Conservation (phyloP, 345 rosid species). For the Lumnitzera littorea region DNA sequence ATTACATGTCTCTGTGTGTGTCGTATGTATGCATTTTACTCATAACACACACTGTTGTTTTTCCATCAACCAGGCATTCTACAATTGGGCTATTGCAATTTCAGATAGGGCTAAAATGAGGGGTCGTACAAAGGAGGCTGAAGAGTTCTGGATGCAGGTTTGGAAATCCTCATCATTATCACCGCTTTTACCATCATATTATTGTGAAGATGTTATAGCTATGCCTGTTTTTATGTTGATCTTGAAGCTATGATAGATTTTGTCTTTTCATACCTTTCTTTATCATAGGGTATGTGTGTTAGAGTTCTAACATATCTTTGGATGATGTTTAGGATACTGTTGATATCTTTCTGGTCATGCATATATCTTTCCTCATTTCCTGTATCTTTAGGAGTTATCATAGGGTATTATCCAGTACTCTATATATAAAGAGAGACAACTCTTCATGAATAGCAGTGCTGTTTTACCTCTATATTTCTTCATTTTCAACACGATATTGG, state of each 20-base stretch:
- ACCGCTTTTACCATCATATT: not conserved
- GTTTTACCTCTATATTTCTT: too few relatives aligned
- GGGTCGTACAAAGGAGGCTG: conserved; percentile 99
- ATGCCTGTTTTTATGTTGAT: too few relatives aligned
- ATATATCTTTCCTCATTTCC: not conserved
- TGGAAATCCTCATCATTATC: not conserved
- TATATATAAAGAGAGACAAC: too few relatives aligned
- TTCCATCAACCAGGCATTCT: conserved; percentile 69
- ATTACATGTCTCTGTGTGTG: too few relatives aligned
- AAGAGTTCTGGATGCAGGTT: conserved; percentile 97
- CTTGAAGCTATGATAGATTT: not conserved
- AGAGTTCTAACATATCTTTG: too few relatives aligned
- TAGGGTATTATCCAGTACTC: not conserved
- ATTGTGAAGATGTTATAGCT: too few relatives aligned
- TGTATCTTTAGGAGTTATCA: not conserved
- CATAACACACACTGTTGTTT: not conserved
- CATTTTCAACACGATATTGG: too few relatives aligned
- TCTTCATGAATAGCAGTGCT: too few relatives aligned
- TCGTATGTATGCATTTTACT: not conserved
- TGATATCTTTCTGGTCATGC: not conserved
- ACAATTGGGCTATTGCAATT: conserved; percentile 99
- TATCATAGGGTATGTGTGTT: too few relatives aligned
- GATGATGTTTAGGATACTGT: not conserved
- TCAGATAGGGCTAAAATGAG: conserved; percentile 99
- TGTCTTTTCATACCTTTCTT: too few relatives aligned